These are phyloP conservation scores for Vigna mungo DNA, from an alignment of 306 rosid genomes.

Conservation along the genomic window DNA sequence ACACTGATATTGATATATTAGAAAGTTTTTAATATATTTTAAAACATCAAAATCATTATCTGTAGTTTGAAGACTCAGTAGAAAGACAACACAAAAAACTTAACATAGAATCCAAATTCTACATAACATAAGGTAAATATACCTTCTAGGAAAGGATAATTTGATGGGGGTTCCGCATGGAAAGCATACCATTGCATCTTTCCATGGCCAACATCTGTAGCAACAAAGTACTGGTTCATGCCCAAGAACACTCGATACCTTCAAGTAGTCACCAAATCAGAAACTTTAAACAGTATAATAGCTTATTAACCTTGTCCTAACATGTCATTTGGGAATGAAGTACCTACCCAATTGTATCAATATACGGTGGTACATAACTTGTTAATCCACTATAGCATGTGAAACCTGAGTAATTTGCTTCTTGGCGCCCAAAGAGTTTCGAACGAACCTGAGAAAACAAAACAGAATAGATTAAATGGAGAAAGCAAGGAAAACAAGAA, in stretches of 20 bases:
- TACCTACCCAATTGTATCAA: conserved; percentile 53
- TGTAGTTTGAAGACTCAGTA: too few species aligned
- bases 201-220: conserved; percentile 56
- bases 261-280: conserved; percentile 35
- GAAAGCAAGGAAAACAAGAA: not conserved
- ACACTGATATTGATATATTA: too few species aligned
- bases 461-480: conserved; percentile 18
- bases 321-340: conserved; percentile 5
- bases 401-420: conserved; percentile 54
- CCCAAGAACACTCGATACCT: conserved; percentile 62
- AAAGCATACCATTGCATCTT: conserved; percentile 64
- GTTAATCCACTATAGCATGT: conserved; percentile 60
- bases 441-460: conserved; percentile 53
- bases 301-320: conserved; percentile 4
- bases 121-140: not conserved
- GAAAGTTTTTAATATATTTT: too few species aligned
- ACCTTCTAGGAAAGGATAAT: conserved; percentile 39
- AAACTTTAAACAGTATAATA: not conserved
- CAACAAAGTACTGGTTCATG: conserved; percentile 58
- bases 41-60: too few species aligned
- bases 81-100: too few species aligned
- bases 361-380: conserved; percentile 51
- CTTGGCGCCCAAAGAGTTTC: conserved; percentile 50
- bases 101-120: too few species aligned
- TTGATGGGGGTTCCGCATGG: conserved; percentile 52